Base-by-base conservation (phyloP, 2,329 filamentous ascomycete species). In the Colletotrichum siamense region DNA sequence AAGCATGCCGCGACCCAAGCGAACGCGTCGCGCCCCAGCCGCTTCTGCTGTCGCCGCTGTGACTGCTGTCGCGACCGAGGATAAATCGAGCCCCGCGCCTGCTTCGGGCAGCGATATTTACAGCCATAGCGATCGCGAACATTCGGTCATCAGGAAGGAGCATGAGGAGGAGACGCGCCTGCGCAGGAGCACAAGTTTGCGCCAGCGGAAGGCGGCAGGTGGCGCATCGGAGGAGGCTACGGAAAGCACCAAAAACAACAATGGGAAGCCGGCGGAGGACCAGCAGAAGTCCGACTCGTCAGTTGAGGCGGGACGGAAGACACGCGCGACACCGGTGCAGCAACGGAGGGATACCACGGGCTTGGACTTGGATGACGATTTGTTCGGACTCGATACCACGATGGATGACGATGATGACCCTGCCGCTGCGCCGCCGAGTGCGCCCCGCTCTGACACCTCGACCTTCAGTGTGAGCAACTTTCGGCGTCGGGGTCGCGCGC, bases 391-490 rank as follows among this genome's bases (percentile, higher is more conserved):
- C 15, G 81, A 84, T 76, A 79, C 79, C 52, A 82, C 79, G 66
- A 80, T 89, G 9, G 86, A 85, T 57, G 85, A 86, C 72, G 88
- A 88, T 65, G 84, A 84, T 12, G 85, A 87, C 44, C 55, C 16
- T 7, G 85, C 85, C 13, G 81, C 83, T 9, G 79, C 84, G 5
- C 82, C 82, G 3, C 80, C 67, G 13, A 79, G 78, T 8, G 84
- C 82, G 18, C 79, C 83, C 66, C 82, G 81, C 64, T 88, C 88
- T 2, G 88, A 89, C 55, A 86, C 86, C 2, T 89, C 89, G 0
- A 86, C 85, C 2, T 83, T 89, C 76, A 89, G 87, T 32, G 81
- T 89, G 34, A 87, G 85, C 77, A 85, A 85, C 73, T 88, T 89
- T 79, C 87, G 86, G 77, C 85, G 87, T 26, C 81, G 85, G 9